Percentiles rank a stretch among this genome's conserved stretches.
phyloP scores from a whole-genome alignment of 331 rosid genomes.

The Quercus tomentella region DNA sequence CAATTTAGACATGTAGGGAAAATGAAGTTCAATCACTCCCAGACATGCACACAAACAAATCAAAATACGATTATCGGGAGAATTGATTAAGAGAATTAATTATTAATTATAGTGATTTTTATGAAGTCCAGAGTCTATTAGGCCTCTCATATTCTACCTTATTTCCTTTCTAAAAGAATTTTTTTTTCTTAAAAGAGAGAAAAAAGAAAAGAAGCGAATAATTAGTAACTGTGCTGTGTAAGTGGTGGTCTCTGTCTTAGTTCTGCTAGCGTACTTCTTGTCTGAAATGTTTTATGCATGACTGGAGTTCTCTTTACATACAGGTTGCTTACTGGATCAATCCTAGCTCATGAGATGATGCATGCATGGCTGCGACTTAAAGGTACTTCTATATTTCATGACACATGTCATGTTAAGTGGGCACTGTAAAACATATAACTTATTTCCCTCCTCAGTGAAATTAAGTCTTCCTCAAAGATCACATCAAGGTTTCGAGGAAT shows the following conservation, averaged over 20 bases:
- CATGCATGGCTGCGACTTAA: constrained; percentile 91
- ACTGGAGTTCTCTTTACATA: constrained; percentile 4
- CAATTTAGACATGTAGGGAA: background rate
- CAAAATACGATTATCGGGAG: background rate
- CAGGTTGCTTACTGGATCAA: constrained; percentile 90
- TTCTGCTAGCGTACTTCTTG: background rate
- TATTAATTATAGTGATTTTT: background rate
- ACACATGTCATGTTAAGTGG: background rate
- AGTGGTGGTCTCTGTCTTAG: background rate
- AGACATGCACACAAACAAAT: background rate
- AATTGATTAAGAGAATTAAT: background rate
- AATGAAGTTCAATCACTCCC: background rate
- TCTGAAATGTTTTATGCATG: background rate
- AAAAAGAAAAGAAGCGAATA: background rate
- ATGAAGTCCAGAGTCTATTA: background rate
- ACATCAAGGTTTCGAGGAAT: background rate
- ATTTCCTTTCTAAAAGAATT: background rate
- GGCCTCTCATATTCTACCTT: background rate
- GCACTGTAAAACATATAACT: background rate
- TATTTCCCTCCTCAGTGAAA: background rate
- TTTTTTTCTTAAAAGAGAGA: too few species aligned
- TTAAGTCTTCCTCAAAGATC: background rate
- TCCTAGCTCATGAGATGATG: constrained; percentile 96
- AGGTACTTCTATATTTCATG: constrained; percentile 28
- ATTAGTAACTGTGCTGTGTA: background rate